Conservation (phyloP, 2,329 filamentous ascomycete genomes). For the Sclerotinia subarctica region DNA sequence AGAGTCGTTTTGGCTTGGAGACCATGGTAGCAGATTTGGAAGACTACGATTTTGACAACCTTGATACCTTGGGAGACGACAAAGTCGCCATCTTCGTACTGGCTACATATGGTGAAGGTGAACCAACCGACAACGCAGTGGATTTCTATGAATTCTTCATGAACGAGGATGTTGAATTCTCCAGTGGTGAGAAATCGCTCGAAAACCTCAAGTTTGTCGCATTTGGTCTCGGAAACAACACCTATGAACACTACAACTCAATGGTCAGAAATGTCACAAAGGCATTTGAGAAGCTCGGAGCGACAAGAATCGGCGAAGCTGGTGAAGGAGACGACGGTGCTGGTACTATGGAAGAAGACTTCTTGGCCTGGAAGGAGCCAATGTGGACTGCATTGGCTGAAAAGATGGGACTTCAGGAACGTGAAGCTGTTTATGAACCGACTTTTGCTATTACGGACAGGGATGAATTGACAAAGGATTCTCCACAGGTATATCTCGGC, state of each 20-base stretch:
- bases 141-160: slow-evolving; percentile 98
- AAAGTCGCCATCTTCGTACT: slow-evolving; percentile 94
- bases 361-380: slow-evolving; percentile 97
- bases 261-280: slow-evolving; percentile 93
- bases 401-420: slow-evolving; percentile 86
- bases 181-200: slow-evolving; percentile 69
- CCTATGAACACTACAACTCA: slow-evolving; percentile 98
- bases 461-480: slow-evolving; percentile 69
- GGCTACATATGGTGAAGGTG: slow-evolving; percentile 96
- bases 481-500: slow-evolving; percentile 83
- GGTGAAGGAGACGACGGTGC: slow-evolving; percentile 97
- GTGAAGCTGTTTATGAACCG: slow-evolving; percentile 93
- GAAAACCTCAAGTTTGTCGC: slow-evolving; percentile 86
- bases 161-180: slow-evolving; percentile 77
- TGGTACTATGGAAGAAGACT: slow-evolving; percentile 99
- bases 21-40: slow-evolving; percentile 98
- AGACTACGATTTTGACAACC: slow-evolving; percentile 94
- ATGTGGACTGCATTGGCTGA: slow-evolving; percentile 90
- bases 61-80: slow-evolving; percentile 83
- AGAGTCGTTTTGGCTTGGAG: slow-evolving; percentile 91
- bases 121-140: slow-evolving; percentile 97
- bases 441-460: slow-evolving; percentile 80
- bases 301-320: slow-evolving; percentile 76
- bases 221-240: slow-evolving; percentile 98
- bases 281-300: slow-evolving; percentile 77